Base-by-base conservation (phyloP, 2,329 filamentous ascomycete genomes). In the Leptographium radiaticola region DNA sequence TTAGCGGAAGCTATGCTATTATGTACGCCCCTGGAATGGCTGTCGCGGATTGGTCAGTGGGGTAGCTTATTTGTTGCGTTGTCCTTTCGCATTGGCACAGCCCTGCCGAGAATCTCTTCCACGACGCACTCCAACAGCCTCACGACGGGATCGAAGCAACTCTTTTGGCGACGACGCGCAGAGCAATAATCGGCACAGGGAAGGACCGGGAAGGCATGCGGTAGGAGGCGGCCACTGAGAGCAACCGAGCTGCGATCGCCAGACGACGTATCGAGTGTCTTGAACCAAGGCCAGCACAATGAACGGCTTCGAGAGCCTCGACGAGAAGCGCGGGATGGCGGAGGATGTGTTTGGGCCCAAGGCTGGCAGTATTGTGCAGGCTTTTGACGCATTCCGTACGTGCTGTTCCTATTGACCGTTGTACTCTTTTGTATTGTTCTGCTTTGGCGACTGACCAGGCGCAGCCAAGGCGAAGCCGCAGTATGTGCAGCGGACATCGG, bases 351-450 rank as follows among this genome's bases (percentile, higher is more conserved):
- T 95, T 71, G 86, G 80, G 64, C 83, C 87, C 62, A 84, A 84
- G 66, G 4, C 54, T 30, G 55, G 53, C 39, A 76, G 71, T 67
- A 79, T 84, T 55, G 81, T 95, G 64, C 84, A 84, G 69, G 89
- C 91, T 56, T 98, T 98, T 70, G 93, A 98, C 74, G 91, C 90
- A 60, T 98, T 98, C 68, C 91, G 89, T 95, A 80, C 66, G 87
- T 62, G 25, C 25, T 25, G 25, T 25, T 25, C 25, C 25, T 25
- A 25, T 25, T 25, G 2, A 5, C 25, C 25, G 25, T 25, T 25
- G 42, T 46, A 33, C 45, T 51, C 34, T n/a, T 13, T 31, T 15
- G 10, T 20, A 9, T 11, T 16, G 7, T 31, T 2, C 25, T 25
- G 25, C n/a, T 25, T 25, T 25, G 25, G 25, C 25, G 25, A 18